phyloP scores from a whole-genome alignment of 495 filamentous ascomycete genomes.

The Darksidea phi region DNA sequence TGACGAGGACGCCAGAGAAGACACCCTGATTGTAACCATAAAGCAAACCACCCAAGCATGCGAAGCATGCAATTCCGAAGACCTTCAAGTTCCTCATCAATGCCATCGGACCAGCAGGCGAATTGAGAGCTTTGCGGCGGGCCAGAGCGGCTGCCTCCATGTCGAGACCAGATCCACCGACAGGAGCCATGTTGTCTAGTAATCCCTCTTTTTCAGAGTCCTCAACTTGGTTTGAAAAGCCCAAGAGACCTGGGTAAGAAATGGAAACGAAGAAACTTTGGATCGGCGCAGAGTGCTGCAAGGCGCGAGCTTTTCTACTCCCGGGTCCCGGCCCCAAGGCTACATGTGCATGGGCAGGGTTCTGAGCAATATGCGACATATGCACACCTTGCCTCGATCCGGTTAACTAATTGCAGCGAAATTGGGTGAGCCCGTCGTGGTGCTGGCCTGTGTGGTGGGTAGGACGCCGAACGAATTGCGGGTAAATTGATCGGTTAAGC shows the following conservation, averaged over 20 bases:
- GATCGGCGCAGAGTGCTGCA: constrained; percentile 1
- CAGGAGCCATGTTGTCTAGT: constrained; percentile 43
- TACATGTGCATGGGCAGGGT: not conserved
- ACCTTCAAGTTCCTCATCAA: constrained; percentile 68
- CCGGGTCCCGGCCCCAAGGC: not conserved
- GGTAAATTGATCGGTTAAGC: not conserved
- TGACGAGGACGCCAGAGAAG: constrained; percentile 69
- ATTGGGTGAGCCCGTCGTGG: no score
- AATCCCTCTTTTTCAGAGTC: not conserved
- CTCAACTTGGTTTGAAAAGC: not conserved
- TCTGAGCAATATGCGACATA: not conserved
- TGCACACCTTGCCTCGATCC: not conserved
- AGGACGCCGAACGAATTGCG: not conserved
- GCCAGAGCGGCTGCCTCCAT: constrained; percentile 62
- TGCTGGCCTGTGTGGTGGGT: not conserved
- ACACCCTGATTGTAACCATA: constrained; percentile 63
- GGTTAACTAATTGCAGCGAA: no score
- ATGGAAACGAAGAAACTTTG: not conserved
- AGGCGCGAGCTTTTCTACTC: not conserved
- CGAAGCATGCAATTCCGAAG: constrained; percentile 71
- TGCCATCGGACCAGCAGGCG: constrained; percentile 61
- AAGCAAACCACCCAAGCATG: constrained; percentile 67
- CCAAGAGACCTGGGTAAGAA: not conserved
- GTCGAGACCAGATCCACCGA: constrained; percentile 36
- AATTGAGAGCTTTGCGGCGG: constrained; percentile 64